phyloP scores from a whole-genome alignment of 306 rosid species.

The apple (Malus domestica) region DNA sequence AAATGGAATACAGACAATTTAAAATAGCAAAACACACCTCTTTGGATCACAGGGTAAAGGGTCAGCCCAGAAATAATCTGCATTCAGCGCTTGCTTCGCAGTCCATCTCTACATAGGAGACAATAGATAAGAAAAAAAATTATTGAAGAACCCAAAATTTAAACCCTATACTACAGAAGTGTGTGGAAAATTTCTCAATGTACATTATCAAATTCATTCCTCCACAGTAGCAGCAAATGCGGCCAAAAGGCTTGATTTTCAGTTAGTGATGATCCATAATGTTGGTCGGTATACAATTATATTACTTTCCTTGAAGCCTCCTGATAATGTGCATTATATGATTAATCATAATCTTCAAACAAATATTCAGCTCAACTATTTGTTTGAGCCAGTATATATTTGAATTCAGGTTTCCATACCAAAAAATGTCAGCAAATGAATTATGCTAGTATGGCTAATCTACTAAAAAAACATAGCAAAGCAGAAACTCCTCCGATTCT shows the following conservation, averaged over 20 bases:
- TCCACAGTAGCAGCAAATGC: background rate
- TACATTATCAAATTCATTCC: background rate
- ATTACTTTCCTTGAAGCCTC: background rate
- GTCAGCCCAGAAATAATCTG: constrained; percentile 70
- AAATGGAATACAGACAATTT: background rate
- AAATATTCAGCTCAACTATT: background rate
- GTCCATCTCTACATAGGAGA: constrained; percentile 43
- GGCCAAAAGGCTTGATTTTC: background rate
- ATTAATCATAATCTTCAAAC: background rate
- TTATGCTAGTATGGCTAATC: background rate
- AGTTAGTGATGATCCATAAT: background rate
- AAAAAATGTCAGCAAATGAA: background rate
- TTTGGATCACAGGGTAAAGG: constrained; percentile 68
- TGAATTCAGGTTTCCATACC: background rate
- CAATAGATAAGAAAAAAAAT: constrained; percentile 14
- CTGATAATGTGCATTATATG: background rate
- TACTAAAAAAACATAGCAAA: background rate
- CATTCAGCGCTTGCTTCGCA: constrained; percentile 64
- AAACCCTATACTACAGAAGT: background rate
- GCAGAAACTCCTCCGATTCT: too few relatives aligned
- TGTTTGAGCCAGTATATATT: background rate
- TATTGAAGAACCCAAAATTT: background rate
- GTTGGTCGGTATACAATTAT: background rate
- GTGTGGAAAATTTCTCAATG: background rate
- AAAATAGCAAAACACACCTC: constrained; percentile 28